Evolutionary conservation across 495 filamentous ascomycete genomes (phyloP), one percentile per base, ranked within the genome.

Genomic region (Friedmanniomyces simplex): DNA sequence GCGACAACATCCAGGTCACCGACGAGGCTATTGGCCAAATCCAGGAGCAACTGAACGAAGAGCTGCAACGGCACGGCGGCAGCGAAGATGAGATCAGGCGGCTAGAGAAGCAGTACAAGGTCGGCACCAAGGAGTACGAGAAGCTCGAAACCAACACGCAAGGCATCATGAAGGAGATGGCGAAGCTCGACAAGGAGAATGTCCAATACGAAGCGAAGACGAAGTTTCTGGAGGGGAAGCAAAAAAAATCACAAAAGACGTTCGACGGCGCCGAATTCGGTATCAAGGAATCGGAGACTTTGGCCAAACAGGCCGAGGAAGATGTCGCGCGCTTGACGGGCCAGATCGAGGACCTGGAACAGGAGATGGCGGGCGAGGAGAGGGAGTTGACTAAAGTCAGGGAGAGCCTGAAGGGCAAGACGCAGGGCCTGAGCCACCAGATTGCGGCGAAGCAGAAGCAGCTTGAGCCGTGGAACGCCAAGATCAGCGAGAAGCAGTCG

Each of bases 181-280:
- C 88, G 16, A 91, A 87, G 68, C 87, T 90, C 56, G 93, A 98
- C 64, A 95, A 96, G 64, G 93, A 97, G 66, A 82, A 82, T 34
- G 93, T 98, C 68, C 97, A 97, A 65, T 90, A 94, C 63, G 93
- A 97, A 54, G 93, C 97, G 70, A 97, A 96, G 76, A 83, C 85
- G 65, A 98, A 98, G 67, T 96, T 96, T 70, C 70, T 98, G 55
- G 72, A 76, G 1, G 83, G 82, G 56, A 98, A 97, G 73, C 82
- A 88, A 61, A 95, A 94, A 76, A 97, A 97, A 74, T 77, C 96
- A 12, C 90, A 98, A 63, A 97, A 96, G 70, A 75, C 86, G 0
- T 85, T 93, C 65, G 76, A 85, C 54, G 82, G 82, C 42, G 82
- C 77, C 65, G 82, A 79, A 26, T 76, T 83, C 22, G 82, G 85